A percentile compares a stretch with the other conserved stretches of the same genome.
Conservation (phyloP, 1,284 basidiomycete species). For the Lentinula novae-zelandiae region DNA sequence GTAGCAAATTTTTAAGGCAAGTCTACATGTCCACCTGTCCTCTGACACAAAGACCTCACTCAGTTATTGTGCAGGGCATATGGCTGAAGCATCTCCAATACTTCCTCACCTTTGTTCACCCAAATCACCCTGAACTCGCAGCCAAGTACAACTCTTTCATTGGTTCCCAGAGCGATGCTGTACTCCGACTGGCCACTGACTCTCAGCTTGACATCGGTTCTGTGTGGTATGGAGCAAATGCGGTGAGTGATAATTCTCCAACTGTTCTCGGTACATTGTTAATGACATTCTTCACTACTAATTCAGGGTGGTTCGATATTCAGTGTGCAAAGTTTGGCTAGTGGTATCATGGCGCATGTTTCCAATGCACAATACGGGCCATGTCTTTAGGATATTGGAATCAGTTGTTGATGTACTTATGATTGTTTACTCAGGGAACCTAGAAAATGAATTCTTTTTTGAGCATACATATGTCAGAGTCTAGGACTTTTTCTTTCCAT, state of each 20-base stretch:
- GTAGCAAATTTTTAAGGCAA: conserved; percentile 19
- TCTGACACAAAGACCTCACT: not conserved
- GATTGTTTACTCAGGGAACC: too few relatives aligned
- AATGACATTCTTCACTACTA: not conserved
- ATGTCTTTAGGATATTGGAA: not conserved
- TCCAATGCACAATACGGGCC: conserved; percentile 1
- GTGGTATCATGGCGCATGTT: conserved; percentile 5
- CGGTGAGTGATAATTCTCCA: not conserved
- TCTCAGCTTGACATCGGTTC: conserved; percentile 5
- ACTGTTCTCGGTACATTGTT: not conserved
- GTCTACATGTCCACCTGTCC: not conserved
- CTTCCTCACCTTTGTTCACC: conserved; percentile 4
- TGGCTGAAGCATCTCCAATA: conserved; percentile 16
- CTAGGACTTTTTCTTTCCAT: too few relatives aligned
- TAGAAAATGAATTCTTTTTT: too few relatives aligned
- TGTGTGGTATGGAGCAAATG: conserved; percentile 5
- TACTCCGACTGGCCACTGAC: not conserved
- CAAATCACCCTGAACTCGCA: not conserved
- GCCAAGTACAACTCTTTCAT: conserved; percentile 1
- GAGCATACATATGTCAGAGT: too few relatives aligned
- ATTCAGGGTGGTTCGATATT: conserved; percentile 5
- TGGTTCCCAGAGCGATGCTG: conserved; percentile 1
- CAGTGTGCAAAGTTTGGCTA: conserved; percentile 4
- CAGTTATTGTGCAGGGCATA: conserved; percentile 18
- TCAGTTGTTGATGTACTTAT: too few relatives aligned